Evolutionary conservation across 495 filamentous ascomycete genomes (phyloP).

Genomic region (Penicillium pulvis): DNA sequence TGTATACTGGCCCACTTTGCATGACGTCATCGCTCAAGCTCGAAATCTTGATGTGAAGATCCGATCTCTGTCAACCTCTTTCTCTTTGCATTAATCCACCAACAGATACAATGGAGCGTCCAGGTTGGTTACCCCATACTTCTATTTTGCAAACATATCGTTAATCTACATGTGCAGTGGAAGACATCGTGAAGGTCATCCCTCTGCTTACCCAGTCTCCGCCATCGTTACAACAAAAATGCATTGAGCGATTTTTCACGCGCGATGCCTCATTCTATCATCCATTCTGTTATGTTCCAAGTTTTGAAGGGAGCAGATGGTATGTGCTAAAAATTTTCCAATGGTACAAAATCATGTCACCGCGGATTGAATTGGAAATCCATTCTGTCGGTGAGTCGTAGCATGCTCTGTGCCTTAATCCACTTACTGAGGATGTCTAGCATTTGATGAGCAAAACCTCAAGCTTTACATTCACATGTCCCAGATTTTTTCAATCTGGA

Average conservation of each 20-base stretch:
- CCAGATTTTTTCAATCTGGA: constrained; percentile 76
- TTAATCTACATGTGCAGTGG: constrained; percentile 25
- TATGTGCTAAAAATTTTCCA: constrained; percentile 70
- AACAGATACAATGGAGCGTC: too few species aligned
- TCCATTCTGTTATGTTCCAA: constrained; percentile 75
- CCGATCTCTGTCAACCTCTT: too few species aligned
- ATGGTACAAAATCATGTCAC: constrained; percentile 86
- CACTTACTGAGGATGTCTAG: constrained; percentile 36
- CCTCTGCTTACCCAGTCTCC: constrained; percentile 63
- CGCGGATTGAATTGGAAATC: constrained; percentile 68
- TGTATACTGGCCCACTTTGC: too few species aligned
- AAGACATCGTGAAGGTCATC: constrained; percentile 65
- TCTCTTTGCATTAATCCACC: too few species aligned
- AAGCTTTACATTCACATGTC: constrained; percentile 69
- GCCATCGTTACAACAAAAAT: constrained; percentile 60
- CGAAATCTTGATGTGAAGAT: too few species aligned
- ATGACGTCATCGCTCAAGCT: too few species aligned
- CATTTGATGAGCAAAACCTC: constrained; percentile 64
- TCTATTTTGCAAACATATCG: too few species aligned
- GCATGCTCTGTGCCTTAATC: not conserved
- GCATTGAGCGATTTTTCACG: constrained; percentile 71
- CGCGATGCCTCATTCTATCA: constrained; percentile 71
- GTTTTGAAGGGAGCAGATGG: constrained; percentile 56
- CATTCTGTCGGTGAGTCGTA: constrained; percentile 62
- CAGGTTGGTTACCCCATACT: too few species aligned